phyloP scores from a whole-genome alignment of 1,284 basidiomycete genomes.

The Pascua guehoae region DNA sequence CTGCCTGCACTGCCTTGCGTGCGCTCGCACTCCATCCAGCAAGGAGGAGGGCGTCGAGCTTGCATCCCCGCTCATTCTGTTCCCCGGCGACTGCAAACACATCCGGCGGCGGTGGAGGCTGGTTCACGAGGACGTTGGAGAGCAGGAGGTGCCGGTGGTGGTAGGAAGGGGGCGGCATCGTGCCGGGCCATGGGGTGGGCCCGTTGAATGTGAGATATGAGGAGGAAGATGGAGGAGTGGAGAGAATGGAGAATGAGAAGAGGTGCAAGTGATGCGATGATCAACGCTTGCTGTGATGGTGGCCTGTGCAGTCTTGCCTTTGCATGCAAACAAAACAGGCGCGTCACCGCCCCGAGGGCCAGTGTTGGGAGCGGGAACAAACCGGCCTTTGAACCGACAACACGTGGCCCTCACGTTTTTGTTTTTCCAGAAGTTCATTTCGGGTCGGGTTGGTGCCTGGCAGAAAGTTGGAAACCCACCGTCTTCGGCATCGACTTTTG shows the following conservation, averaged over 20 bases:
- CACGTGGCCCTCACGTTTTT: no score
- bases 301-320: neutral
- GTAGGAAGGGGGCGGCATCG: slow-evolving; percentile 28
- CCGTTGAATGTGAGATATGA: neutral
- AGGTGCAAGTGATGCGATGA: neutral
- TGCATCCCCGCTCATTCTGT: slow-evolving; percentile 12
- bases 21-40: slow-evolving; percentile 15
- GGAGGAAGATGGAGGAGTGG: no score
- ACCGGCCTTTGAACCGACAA: neutral
- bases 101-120: slow-evolving; percentile 5
- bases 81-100: slow-evolving; percentile 12
- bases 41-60: slow-evolving; percentile 22
- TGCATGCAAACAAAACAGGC: neutral
- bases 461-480: no score
- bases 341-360: neutral
- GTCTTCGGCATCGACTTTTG: no score
- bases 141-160: slow-evolving; percentile 24
- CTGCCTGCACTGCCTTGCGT: slow-evolving; percentile 2
- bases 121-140: slow-evolving; percentile 18
- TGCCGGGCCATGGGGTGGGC: slow-evolving; percentile 1
- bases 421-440: no score
- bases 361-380: neutral
- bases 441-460: no score
- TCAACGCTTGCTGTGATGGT: neutral
- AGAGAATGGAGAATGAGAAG: no score